Evolutionary conservation across 1,139 yeast species (phyloP), one percentile per base, ranked within the genome.

Genomic region (Protomyces inundatus): DNA sequence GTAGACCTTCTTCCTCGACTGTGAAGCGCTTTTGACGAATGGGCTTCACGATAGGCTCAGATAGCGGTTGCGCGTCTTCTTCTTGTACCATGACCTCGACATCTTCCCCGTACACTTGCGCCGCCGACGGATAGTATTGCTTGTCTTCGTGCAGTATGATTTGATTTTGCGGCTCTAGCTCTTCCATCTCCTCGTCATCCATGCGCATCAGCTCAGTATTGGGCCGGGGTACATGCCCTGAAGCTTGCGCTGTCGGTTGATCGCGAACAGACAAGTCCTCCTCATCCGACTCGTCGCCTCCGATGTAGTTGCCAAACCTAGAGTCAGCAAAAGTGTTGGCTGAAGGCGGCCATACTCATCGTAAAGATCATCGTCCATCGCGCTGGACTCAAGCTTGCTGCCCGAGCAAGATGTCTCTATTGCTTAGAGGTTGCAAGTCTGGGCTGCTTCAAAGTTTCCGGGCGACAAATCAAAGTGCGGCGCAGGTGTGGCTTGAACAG

Each of bases 11-110:
- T 55, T 80, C 82, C 66, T 85, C 87, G 6, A 84, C 70, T 56
- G 81, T 79, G 69, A 82, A 79, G 9, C 73, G 74, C 64, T 80
- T 79, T 10, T 76, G 76, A 0, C 73, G 69, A 2, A 75, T 71
- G 0, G 95, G 91, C 67, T 80, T 79, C 9, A 90, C 83, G 9
- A 90, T 82, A 0, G 97, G 96, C 68, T 82, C 86, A 50, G 80
- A 70, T 9, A 82, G 73, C 10, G 80, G 75, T 68, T 82, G 86
- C 0, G 81, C 78, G 69, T 85, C 88, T 35, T 76, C 77, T 0
- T 82, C 81, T 58, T 84, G 86, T 0, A 83, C 77, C 6, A 87
- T 77, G 0, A 88, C 82, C 67, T 87, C 90, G 0, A 86, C 93
- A 54, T 80, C 86, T 1, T 77, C 76, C 0, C 85, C 88, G 72